phyloP scores from a whole-genome alignment of 805 yeast genomes.

The Metschnikowia similis region DNA sequence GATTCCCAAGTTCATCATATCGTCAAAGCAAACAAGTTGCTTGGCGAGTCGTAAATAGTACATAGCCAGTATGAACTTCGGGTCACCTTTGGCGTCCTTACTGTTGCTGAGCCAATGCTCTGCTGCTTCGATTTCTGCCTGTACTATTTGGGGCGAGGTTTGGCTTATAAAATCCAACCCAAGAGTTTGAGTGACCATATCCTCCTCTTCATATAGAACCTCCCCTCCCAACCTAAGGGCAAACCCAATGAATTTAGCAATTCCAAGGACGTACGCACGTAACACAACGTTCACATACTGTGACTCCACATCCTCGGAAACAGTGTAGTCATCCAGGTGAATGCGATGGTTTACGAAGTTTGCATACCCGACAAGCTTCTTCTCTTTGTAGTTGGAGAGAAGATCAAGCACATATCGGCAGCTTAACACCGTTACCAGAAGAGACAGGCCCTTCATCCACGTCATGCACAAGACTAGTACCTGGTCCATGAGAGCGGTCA shows the following conservation, averaged over 20 bases:
- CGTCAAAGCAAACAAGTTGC: slow-evolving; percentile 20
- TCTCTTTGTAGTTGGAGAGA: slow-evolving; percentile 35
- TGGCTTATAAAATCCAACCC: slow-evolving; percentile 36
- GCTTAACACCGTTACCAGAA: slow-evolving; percentile 74
- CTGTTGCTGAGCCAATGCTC: slow-evolving; percentile 27
- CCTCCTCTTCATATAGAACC: slow-evolving; percentile 73
- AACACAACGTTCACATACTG: slow-evolving; percentile 48
- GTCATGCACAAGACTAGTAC: slow-evolving; percentile 52
- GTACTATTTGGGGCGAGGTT: slow-evolving; percentile 20
- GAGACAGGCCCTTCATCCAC: slow-evolving; percentile 74
- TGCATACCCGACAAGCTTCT: slow-evolving; percentile 10
- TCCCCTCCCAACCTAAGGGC: slow-evolving; percentile 47
- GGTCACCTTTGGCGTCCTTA: slow-evolving; percentile 10
- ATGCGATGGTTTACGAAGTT: slow-evolving; percentile 9
- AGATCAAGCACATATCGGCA: slow-evolving; percentile 66
- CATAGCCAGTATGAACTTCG: slow-evolving; percentile 7
- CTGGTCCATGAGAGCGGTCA: slow-evolving; percentile 50
- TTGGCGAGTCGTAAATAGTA: slow-evolving; percentile 26
- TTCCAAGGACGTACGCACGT: slow-evolving; percentile 47
- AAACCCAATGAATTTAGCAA: slow-evolving; percentile 51
- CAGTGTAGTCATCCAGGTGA: slow-evolving; percentile 2
- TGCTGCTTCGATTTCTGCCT: slow-evolving; percentile 29
- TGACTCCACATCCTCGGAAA: slow-evolving; percentile 5
- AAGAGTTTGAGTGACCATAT: slow-evolving; percentile 61
- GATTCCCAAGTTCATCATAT: slow-evolving; percentile 4